phyloP scores from a whole-genome alignment of 192 early-diverging fungal genomes.

The Funneliformis geosporum region DNA sequence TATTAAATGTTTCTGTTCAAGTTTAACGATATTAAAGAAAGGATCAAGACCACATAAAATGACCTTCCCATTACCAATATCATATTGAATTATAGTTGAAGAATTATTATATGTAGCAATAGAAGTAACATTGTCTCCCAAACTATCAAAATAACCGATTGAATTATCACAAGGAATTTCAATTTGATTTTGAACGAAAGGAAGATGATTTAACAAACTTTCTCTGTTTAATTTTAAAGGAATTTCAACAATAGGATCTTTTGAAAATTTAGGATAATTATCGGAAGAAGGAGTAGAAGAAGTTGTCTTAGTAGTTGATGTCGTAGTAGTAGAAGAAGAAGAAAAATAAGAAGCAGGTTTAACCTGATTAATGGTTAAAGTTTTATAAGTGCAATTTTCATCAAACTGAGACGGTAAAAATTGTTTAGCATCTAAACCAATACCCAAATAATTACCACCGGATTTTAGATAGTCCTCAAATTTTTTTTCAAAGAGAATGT shows the following conservation, averaged over 20 bases:
- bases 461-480: conserved; percentile 66
- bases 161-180: not conserved
- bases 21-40: not conserved
- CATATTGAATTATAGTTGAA: conserved; percentile 8
- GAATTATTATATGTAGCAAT: not conserved
- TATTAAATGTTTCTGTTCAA: not conserved
- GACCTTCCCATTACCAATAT: not conserved
- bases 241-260: not conserved
- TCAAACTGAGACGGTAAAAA: conserved; percentile 92
- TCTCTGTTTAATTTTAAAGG: conserved; percentile 9
- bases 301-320: too few species aligned
- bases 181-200: conserved; percentile 11
- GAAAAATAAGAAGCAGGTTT: not conserved
- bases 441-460: conserved; percentile 88
- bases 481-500: conserved; percentile 58
- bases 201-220: not conserved
- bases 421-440: conserved; percentile 80
- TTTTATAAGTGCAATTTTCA: conserved; percentile 62
- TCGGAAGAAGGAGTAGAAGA: too few species aligned
- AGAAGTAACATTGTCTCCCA: not conserved
- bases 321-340: too few species aligned
- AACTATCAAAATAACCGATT: conserved; percentile 6
- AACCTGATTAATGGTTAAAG: conserved; percentile 70
- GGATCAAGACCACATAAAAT: not conserved
- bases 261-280: too few species aligned